These are phyloP conservation scores for Kwoniella botswanensis DNA, from an alignment of 768 basidiomycete species.

Conservation along the genomic window DNA sequence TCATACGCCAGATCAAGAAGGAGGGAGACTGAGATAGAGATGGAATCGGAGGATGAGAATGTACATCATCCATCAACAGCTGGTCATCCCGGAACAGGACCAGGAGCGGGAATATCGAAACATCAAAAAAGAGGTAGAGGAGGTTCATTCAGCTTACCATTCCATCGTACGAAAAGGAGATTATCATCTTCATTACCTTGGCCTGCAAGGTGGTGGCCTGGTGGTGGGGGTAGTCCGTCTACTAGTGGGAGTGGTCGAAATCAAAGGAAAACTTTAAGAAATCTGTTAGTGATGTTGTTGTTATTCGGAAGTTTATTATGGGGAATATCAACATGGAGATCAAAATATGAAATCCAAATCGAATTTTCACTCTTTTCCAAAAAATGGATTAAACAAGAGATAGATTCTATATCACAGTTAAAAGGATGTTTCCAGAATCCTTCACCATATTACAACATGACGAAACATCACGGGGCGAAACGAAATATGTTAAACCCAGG, in stretches of 20 bases:
- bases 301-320: slow-evolving; percentile 26
- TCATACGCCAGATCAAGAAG: slow-evolving; percentile 35
- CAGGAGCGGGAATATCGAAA: not conserved
- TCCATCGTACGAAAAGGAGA: slow-evolving; percentile 34
- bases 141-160: slow-evolving; percentile 42
- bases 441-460: slow-evolving; percentile 50
- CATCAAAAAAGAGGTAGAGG: slow-evolving; percentile 31
- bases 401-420: slow-evolving; percentile 70
- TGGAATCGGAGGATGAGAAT: slow-evolving; percentile 35
- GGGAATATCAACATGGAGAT: slow-evolving; percentile 60
- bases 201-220: slow-evolving; percentile 20
- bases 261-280: too few relatives aligned
- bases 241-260: not conserved
- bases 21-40: slow-evolving; percentile 28
- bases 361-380: slow-evolving; percentile 80
- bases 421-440: slow-evolving; percentile 46
- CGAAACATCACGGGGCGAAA: slow-evolving; percentile 62
- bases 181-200: slow-evolving; percentile 14
- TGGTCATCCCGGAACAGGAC: not conserved
- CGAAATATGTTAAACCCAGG: slow-evolving; percentile 78
- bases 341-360: slow-evolving; percentile 72
- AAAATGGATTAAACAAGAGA: slow-evolving; percentile 73
- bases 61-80: slow-evolving; percentile 4
- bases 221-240: slow-evolving; percentile 15
- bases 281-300: slow-evolving; percentile 2